These are phyloP conservation scores for Metschnikowia kofuensis DNA, from an alignment of 805 yeast genomes.

Conservation along the genomic window DNA sequence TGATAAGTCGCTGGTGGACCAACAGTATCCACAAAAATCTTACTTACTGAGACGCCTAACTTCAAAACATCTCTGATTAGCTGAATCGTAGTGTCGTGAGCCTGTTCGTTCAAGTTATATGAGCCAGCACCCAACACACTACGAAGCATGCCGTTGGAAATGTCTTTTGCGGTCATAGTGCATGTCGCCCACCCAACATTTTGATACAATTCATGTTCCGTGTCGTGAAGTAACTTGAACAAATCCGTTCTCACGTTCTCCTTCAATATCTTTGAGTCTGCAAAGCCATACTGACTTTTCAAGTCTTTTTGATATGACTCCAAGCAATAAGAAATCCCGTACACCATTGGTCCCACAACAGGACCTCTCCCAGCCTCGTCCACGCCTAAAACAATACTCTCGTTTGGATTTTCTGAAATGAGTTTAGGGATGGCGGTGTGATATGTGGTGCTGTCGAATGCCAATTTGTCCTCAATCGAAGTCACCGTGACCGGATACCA, in stretches of 20 bases:
- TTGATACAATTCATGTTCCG: constrained; percentile 40
- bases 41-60: constrained; percentile 59
- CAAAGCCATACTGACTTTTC: constrained; percentile 67
- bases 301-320: constrained; percentile 48
- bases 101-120: constrained; percentile 88
- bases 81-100: constrained; percentile 89
- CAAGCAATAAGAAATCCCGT: constrained; percentile 79
- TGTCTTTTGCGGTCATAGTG: constrained; percentile 81
- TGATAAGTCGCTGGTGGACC: constrained; percentile 92
- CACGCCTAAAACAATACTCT: constrained; percentile 70
- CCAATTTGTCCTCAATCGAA: constrained; percentile 23
- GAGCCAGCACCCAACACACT: constrained; percentile 47
- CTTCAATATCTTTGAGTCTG: constrained; percentile 86
- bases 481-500: constrained; percentile 39
- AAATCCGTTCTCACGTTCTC: constrained; percentile 65
- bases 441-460: constrained; percentile 45
- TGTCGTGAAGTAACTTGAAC: constrained; percentile 54
- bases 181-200: constrained; percentile 88
- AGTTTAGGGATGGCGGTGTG: constrained; percentile 47
- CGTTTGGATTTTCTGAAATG: constrained; percentile 27
- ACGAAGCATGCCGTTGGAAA: constrained; percentile 82
- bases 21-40: constrained; percentile 90
- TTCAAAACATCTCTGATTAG: constrained; percentile 65
- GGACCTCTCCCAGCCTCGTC: constrained; percentile 99
- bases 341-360: constrained; percentile 96